Evolutionary conservation across 1,139 yeast genomes (phyloP).

Genomic region (Wickerhamomyces sp.): DNA sequence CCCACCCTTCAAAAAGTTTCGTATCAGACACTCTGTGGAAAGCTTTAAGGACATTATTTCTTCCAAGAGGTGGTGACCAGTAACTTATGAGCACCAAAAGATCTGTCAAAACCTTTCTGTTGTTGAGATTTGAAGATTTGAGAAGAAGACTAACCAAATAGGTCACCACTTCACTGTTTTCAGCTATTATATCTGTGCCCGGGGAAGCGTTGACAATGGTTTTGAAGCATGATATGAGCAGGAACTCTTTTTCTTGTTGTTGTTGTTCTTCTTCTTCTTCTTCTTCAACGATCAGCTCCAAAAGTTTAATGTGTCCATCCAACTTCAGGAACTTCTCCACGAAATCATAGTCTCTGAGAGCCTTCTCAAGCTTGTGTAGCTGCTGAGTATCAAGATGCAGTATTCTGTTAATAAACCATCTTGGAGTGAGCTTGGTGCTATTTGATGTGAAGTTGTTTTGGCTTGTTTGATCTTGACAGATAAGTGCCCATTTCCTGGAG

Average conservation of each 20-base stretch:
- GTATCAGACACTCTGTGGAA: slow-evolving; percentile 51
- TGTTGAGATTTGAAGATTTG: slow-evolving; percentile 47
- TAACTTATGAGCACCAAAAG: slow-evolving; percentile 44
- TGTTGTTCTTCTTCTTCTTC: too few relatives aligned
- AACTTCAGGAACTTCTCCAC: slow-evolving; percentile 13
- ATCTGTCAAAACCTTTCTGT: slow-evolving; percentile 68
- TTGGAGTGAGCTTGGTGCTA: slow-evolving; percentile 8
- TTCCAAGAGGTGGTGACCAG: slow-evolving; percentile 42
- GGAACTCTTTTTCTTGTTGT: slow-evolving; percentile 46
- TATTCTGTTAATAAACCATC: slow-evolving; percentile 16
- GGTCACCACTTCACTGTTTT: slow-evolving; percentile 36
- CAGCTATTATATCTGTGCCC: slow-evolving; percentile 44
- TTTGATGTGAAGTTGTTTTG: not conserved
- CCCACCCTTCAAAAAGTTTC: slow-evolving; percentile 60
- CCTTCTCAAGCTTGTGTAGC: slow-evolving; percentile 20
- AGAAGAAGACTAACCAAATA: slow-evolving; percentile 40
- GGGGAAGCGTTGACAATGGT: slow-evolving; percentile 39
- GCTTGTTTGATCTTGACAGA: slow-evolving; percentile 20
- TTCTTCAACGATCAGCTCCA: slow-evolving; percentile 8
- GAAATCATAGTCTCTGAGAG: slow-evolving; percentile 19
- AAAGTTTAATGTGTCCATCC: slow-evolving; percentile 18
- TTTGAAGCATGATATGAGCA: slow-evolving; percentile 46
- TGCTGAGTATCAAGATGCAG: slow-evolving; percentile 12
- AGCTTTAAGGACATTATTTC: slow-evolving; percentile 51
- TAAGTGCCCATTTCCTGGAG: slow-evolving; percentile 21